A percentile compares a stretch with the other conserved stretches of the same genome.
Conservation (phyloP, 345 rosid species). For the Populus pruinosa region DNA sequence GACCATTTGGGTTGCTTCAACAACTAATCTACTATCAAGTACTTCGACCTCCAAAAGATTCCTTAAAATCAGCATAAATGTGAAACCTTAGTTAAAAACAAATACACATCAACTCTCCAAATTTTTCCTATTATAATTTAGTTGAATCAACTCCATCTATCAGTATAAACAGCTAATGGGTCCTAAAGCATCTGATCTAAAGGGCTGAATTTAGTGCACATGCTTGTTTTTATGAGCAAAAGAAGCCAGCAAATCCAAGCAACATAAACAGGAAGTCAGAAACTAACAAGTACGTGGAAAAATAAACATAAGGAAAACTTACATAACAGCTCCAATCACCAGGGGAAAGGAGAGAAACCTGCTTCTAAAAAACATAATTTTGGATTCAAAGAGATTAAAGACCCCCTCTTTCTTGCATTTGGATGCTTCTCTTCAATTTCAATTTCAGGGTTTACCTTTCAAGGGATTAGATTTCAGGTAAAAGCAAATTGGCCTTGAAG, state of each 20-base stretch:
- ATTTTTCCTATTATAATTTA: too few species aligned
- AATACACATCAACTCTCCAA: neutral
- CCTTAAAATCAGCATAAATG: neutral
- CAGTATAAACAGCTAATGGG: neutral
- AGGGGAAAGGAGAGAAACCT: slow-evolving; percentile 28
- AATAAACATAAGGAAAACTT: neutral
- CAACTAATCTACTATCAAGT: neutral
- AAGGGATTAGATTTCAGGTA: neutral
- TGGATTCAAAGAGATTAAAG: neutral
- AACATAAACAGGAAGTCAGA: neutral
- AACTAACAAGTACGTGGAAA: neutral
- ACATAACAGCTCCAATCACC: slow-evolving; percentile 32
- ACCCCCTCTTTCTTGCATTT: neutral
- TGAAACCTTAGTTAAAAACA: neutral
- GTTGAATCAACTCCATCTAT: neutral
- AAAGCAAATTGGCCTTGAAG: neutral
- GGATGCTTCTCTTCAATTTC: neutral
- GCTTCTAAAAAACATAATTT: slow-evolving; percentile 18
- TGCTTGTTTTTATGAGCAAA: too few species aligned
- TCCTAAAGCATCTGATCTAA: neutral
- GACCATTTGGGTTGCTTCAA: neutral
- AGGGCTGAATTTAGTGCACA: too few species aligned
- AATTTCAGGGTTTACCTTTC: neutral
- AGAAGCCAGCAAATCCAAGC: neutral
- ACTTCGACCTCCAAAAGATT: neutral